Base-by-base conservation (phyloP, 805 yeast genomes). In the Wickerhamomyces alni region DNA sequence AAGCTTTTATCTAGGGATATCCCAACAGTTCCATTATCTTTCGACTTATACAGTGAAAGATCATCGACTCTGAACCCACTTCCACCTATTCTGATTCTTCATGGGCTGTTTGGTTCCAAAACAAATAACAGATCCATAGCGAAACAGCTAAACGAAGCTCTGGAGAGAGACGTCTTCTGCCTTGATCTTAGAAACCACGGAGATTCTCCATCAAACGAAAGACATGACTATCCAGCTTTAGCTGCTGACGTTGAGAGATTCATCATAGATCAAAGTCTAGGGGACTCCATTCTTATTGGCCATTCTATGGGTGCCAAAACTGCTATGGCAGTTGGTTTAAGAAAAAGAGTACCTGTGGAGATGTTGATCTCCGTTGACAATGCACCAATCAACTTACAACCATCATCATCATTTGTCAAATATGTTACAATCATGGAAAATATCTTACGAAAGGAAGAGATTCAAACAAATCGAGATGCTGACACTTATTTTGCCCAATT, bases 241-340 rank as follows among this genome's bases (percentile, higher is more conserved):
- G 82, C 96, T 1, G 80, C 85, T 0, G 99, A 91, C 58, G 87
- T 91, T n/a, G 87, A 80, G 48, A 51, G 62, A 16, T 91, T 88
- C 55, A 72, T 89, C 10, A 51, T 55, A 1, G 57, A 45, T 41
- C 65, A 58, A 5, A 52, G 44, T 3, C 43, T 59, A 17, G 55
- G 54, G 11, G 69, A 72, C 37, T 82, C 86, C 0, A 74, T 84
- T n/a, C 43, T 84, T 16, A 63, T 84, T 15, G 94, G 94, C 0
- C 93, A 84, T 57, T 82, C 91, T 0, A 82, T 86, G 93, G 99
- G 99, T 7, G 99, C 95, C 5, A 89, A 91, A 54, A 74, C 91
- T 0, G 96, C 82, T 6, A 89, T 91, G 97, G 88, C 93, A 0
- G 67, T 84, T 5, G 81, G 87, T 0, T 64, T 93, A 42, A 67